These are phyloP conservation scores for Adansonia grandidieri DNA, from an alignment of 441 rosid species.

Conservation along the genomic window DNA sequence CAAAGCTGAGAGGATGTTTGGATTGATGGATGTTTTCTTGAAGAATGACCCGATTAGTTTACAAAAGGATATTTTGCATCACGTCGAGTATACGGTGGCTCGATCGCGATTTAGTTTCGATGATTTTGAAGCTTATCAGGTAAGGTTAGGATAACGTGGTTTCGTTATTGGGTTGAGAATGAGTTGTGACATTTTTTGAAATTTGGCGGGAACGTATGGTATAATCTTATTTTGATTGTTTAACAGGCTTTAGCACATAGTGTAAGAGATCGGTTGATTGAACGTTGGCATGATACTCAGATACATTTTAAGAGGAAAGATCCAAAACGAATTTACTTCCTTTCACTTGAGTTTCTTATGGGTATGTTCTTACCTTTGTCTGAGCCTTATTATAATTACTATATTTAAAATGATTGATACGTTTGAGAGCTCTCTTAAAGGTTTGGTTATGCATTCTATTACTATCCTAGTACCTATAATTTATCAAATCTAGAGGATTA, in stretches of 20 bases:
- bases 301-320: conserved; percentile 48
- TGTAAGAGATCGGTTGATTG: conserved; percentile 58
- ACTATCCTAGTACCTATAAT: not conserved
- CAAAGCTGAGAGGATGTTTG: conserved; percentile 52
- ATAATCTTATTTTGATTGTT: conserved; percentile 23
- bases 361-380: conserved; percentile 35
- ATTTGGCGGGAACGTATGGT: conserved; percentile 45
- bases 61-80: conserved; percentile 52
- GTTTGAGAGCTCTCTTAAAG: not conserved
- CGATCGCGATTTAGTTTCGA: conserved; percentile 54
- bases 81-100: conserved; percentile 55
- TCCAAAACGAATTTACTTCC: conserved; percentile 57
- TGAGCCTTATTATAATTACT: not conserved
- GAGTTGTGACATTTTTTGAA: conserved; percentile 1
- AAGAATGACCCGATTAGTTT: conserved; percentile 49
- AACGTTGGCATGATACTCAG: conserved; percentile 60
- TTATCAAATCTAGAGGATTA: conserved; percentile 3
- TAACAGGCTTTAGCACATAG: conserved; percentile 52
- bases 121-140: conserved; percentile 68
- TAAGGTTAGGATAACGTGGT: not conserved
- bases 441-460: not conserved
- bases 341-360: conserved; percentile 63
- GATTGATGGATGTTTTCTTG: conserved; percentile 53
- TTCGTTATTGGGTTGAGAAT: not conserved
- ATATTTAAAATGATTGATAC: not conserved